These are phyloP conservation scores for Helenozyma baotianmanensis DNA, from an alignment of 805 yeast species.

Conservation along the genomic window DNA sequence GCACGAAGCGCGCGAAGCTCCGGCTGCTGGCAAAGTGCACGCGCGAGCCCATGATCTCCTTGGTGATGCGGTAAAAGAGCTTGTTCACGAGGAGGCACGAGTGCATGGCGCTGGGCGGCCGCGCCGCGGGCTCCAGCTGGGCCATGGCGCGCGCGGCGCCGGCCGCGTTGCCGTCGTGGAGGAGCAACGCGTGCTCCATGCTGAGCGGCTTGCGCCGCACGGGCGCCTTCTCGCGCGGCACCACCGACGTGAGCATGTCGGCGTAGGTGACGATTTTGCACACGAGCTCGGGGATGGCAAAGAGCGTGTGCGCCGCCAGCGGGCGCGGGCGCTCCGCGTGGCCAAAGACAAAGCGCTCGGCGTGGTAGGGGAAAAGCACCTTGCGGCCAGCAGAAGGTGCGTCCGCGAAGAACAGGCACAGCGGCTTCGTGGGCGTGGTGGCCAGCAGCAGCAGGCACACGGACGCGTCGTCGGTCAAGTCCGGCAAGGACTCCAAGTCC, in stretches of 20 bases:
- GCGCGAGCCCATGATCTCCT: constrained; percentile 50
- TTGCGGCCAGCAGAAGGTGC: too few relatives aligned
- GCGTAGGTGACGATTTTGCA: constrained; percentile 54
- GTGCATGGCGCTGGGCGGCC: constrained; percentile 27
- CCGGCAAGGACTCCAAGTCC: constrained; percentile 37
- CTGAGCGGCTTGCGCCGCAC: constrained; percentile 66
- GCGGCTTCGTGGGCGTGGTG: constrained; percentile 11
- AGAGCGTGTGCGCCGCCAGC: constrained; percentile 31
- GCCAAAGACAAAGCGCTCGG: background rate
- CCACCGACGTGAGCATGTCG: constrained; percentile 44
- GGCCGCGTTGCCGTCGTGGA: constrained; percentile 49
- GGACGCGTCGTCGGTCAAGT: constrained; percentile 28
- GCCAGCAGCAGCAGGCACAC: too few relatives aligned
- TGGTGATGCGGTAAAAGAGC: constrained; percentile 56
- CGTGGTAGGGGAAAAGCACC: background rate
- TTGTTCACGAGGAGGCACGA: constrained; percentile 67
- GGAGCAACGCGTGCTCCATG: constrained; percentile 60
- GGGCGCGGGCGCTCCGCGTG: background rate
- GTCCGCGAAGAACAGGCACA: background rate
- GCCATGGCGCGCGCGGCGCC: constrained; percentile 45
- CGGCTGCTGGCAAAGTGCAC: constrained; percentile 49
- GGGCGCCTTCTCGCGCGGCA: constrained; percentile 63
- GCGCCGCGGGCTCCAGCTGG: too few relatives aligned
- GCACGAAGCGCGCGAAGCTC: constrained; percentile 39
- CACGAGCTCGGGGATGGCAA: constrained; percentile 74